These are phyloP conservation scores for Roridomyces roridus DNA, from an alignment of 768 basidiomycete genomes.

Conservation along the genomic window DNA sequence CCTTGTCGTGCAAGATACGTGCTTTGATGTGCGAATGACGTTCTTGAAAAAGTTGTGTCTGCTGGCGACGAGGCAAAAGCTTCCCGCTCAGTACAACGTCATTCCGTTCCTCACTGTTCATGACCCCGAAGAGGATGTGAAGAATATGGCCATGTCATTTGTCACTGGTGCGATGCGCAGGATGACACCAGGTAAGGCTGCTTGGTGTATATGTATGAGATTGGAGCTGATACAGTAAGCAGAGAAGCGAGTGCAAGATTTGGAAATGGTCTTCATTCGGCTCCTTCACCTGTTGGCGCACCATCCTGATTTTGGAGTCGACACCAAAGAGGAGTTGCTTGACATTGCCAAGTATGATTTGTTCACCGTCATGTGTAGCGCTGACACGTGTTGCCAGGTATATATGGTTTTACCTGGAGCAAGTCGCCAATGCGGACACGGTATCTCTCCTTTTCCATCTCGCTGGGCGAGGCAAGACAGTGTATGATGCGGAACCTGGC, in stretches of 20 bases:
- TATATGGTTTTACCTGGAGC: constrained; percentile 85
- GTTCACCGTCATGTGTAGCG: not conserved
- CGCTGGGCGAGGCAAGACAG: constrained; percentile 83
- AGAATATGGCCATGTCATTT: constrained; percentile 63
- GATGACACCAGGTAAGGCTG: constrained; percentile 51
- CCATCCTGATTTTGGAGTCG: constrained; percentile 85
- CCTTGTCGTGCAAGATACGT: constrained; percentile 85
- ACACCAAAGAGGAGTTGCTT: constrained; percentile 67
- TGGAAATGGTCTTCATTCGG: constrained; percentile 87
- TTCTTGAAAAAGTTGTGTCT: constrained; percentile 80
- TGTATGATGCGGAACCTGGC: constrained; percentile 77
- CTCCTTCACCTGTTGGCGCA: constrained; percentile 89
- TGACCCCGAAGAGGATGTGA: constrained; percentile 89
- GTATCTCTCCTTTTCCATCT: constrained; percentile 84
- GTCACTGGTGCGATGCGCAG: constrained; percentile 54
- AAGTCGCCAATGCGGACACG: constrained; percentile 80
- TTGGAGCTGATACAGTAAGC: not conserved
- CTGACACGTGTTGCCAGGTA: constrained; percentile 58
- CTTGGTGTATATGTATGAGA: not conserved
- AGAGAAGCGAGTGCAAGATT: constrained; percentile 66
- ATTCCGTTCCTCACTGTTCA: constrained; percentile 89
- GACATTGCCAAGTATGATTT: constrained; percentile 80
- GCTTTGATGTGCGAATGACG: constrained; percentile 80
- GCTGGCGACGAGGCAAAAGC: constrained; percentile 66
- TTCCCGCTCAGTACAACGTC: constrained; percentile 77